phyloP scores from a whole-genome alignment of 176 grass and related monocot species.

The Hyparrhenia diplandra region DNA sequence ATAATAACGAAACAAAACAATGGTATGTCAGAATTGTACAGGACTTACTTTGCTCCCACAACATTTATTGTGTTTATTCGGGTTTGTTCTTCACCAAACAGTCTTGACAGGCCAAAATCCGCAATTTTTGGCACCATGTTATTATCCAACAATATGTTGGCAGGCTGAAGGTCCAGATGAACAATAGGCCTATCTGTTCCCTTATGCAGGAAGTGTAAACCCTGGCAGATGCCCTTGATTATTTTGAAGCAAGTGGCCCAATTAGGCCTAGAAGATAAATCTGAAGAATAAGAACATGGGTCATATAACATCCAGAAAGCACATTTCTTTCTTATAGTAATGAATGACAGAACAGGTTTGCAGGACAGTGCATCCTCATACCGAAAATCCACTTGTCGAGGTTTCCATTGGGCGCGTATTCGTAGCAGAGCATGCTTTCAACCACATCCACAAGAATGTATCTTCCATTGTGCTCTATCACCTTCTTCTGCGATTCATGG shows the following conservation, averaged over 20 bases:
- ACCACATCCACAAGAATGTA: background rate
- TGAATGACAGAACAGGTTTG: background rate
- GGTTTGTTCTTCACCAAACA: conserved; percentile 7
- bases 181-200: background rate
- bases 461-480: background rate
- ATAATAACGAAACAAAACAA: background rate
- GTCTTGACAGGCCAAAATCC: background rate
- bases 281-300: background rate
- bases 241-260: background rate
- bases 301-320: background rate
- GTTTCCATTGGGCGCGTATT: background rate
- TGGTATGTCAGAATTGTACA: too few species aligned
- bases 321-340: background rate
- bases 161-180: conserved; percentile 12
- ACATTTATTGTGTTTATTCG: conserved; percentile 9
- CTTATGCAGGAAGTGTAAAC: background rate
- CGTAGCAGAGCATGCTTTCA: background rate
- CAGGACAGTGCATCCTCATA: background rate
- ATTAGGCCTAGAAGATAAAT: background rate
- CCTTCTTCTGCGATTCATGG: background rate
- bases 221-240: background rate
- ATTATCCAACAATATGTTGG: background rate
- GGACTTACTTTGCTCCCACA: background rate
- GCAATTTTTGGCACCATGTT: conserved; percentile 14
- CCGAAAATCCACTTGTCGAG: background rate